Percentiles rank a stretch among this genome's conserved stretches.
Evolutionary conservation across 2,329 filamentous ascomycete genomes (phyloP).

Genomic region (Aspergillus melleus): DNA sequence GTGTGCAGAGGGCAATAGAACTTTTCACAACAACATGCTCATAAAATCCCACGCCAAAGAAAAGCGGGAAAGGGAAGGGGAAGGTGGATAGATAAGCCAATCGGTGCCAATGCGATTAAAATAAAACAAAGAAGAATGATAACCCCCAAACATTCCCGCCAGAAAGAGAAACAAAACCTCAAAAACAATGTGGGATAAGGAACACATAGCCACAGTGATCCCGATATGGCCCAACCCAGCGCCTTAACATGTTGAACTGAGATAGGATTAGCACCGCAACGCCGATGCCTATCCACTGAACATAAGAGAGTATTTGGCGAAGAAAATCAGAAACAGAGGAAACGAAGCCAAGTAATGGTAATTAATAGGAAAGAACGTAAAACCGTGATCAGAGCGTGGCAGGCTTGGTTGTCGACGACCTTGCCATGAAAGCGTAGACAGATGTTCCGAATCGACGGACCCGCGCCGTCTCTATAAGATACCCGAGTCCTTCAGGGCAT

Average conservation of each 20-base stretch:
- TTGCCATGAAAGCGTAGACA: background rate
- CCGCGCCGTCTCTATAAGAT: slow-evolving; percentile 62
- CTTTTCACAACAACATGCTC: slow-evolving; percentile 8
- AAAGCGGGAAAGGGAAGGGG: background rate
- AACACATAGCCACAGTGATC: slow-evolving; percentile 22
- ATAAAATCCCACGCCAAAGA: background rate
- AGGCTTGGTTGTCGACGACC: background rate
- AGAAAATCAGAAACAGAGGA: slow-evolving; percentile 14
- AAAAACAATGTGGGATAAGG: slow-evolving; percentile 8
- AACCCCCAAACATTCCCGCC: slow-evolving; percentile 1
- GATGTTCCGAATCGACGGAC: background rate
- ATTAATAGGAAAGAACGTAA: slow-evolving; percentile 14
- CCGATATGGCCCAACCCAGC: slow-evolving; percentile 22
- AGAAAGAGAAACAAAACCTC: slow-evolving; percentile 9
- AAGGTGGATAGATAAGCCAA: background rate
- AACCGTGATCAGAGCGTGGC: slow-evolving; percentile 7
- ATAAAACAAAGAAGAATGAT: background rate
- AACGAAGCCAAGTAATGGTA: slow-evolving; percentile 5
- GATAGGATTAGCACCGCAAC: slow-evolving; percentile 19
- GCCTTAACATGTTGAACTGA: slow-evolving; percentile 20
- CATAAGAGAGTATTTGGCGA: slow-evolving; percentile 15
- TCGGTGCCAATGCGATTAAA: background rate
- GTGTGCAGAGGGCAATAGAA: slow-evolving; percentile 20
- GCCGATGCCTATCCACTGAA: slow-evolving; percentile 22
- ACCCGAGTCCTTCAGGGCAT: slow-evolving; percentile 95